A percentile compares a stretch with the other conserved stretches of the same genome.
Conservation (phyloP, 768 basidiomycete genomes). For the Boletus rufocinnamomeus region DNA sequence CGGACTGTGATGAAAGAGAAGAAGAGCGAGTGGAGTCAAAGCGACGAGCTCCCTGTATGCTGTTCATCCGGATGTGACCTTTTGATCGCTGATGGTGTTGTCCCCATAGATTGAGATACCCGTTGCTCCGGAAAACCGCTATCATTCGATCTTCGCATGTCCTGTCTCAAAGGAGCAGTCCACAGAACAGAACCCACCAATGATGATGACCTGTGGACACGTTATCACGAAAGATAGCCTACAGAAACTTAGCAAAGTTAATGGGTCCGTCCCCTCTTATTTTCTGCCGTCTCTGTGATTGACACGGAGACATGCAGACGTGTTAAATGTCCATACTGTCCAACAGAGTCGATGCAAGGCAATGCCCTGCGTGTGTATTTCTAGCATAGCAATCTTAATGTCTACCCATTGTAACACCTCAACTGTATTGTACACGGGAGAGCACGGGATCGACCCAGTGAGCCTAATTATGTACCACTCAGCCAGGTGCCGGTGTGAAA, state of each 20-base stretch:
- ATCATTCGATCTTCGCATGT: constrained; percentile 97
- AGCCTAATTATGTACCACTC: constrained; percentile 18
- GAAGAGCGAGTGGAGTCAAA: constrained; percentile 90
- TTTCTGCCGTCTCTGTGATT: background rate
- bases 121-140: constrained; percentile 79
- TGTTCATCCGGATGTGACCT: background rate
- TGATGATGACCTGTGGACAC: constrained; percentile 98
- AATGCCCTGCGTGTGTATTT: constrained; percentile 68
- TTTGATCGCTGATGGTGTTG: constrained; percentile 1
- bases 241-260: constrained; percentile 84
- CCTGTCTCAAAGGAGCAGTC: constrained; percentile 98
- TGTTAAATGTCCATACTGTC: constrained; percentile 97
- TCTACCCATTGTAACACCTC: constrained; percentile 9
- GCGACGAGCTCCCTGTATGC: constrained; percentile 82
- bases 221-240: constrained; percentile 93
- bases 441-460: constrained; percentile 30
- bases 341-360: constrained; percentile 65
- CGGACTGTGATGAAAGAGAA: constrained; percentile 90
- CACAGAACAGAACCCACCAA: constrained; percentile 90
- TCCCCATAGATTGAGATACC: constrained; percentile 86
- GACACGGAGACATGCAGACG: constrained; percentile 48
- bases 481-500: background rate
- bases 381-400: constrained; percentile 32
- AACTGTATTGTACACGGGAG: background rate
- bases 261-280: constrained; percentile 57